Percentiles rank a stretch among this genome's conserved stretches.
Conservation (phyloP, 257 asterid species). For the Solanum infundibuliforme region DNA sequence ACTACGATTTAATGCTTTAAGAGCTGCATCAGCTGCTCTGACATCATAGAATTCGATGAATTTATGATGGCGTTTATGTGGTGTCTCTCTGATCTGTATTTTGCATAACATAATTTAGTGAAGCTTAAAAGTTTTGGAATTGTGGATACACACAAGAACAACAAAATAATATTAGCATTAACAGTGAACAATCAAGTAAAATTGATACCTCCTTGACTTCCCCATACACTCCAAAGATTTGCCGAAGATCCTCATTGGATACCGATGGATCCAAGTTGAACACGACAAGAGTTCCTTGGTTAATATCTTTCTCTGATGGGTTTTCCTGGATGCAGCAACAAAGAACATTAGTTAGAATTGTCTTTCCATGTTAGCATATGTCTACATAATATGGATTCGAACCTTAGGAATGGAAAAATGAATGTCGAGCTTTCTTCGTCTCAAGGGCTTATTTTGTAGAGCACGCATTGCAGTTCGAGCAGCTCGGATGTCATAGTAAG, state of each 20-base stretch:
- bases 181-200: neutral
- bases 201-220: slow-evolving; percentile 91
- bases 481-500: slow-evolving; percentile 19
- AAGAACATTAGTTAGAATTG: neutral
- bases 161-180: neutral
- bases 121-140: neutral
- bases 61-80: slow-evolving; percentile 91
- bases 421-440: slow-evolving; percentile 67
- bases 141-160: neutral
- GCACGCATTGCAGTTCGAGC: slow-evolving; percentile 18
- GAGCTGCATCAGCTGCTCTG: slow-evolving; percentile 94
- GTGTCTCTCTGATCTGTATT: slow-evolving; percentile 87
- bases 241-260: slow-evolving; percentile 83
- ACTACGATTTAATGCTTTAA: slow-evolving; percentile 77
- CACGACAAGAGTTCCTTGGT: slow-evolving; percentile 95
- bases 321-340: slow-evolving; percentile 52
- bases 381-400: neutral
- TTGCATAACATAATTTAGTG: slow-evolving; percentile 5
- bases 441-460: slow-evolving; percentile 56
- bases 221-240: slow-evolving; percentile 88
- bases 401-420: slow-evolving; percentile 89
- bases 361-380: neutral
- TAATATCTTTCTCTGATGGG: slow-evolving; percentile 89
- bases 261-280: slow-evolving; percentile 96
- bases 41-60: slow-evolving; percentile 92